These are phyloP conservation scores for Globisporangium viniferum DNA, from an alignment of 352 stramenopile species.

Conservation along the genomic window DNA sequence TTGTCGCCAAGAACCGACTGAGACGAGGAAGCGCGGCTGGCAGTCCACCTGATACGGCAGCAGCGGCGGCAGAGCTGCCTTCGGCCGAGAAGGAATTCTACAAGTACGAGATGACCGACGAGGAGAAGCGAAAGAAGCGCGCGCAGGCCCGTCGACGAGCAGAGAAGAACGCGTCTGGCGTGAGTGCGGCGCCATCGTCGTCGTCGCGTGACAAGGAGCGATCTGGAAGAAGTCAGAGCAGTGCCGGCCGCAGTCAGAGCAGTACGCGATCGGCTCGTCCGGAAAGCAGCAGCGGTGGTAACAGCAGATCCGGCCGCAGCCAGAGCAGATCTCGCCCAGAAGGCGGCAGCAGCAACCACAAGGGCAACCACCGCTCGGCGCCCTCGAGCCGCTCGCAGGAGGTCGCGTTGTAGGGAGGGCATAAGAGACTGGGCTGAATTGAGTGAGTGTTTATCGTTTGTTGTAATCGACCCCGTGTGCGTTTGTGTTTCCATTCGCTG, in stretches of 20 bases:
- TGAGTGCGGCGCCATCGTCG: constrained; percentile 2
- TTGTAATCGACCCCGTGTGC: constrained; percentile 7
- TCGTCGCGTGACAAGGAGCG: constrained; percentile 14
- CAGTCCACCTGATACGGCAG: constrained; percentile 16
- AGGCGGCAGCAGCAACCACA: constrained; percentile 24
- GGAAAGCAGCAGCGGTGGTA: constrained; percentile 12
- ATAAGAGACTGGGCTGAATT: not conserved
- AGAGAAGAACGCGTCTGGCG: constrained; percentile 52
- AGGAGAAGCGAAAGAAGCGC: constrained; percentile 72
- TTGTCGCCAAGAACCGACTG: constrained; percentile 63
- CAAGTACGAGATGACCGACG: constrained; percentile 80
- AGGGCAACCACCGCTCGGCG: constrained; percentile 19
- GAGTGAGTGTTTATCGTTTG: constrained; percentile 13
- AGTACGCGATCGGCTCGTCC: constrained; percentile 7
- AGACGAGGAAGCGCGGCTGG: constrained; percentile 23
- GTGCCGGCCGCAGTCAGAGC: constrained; percentile 11
- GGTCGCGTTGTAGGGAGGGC: constrained; percentile 20
- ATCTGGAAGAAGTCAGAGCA: constrained; percentile 13
- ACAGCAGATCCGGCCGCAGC: constrained; percentile 19
- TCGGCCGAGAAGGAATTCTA: constrained; percentile 70
- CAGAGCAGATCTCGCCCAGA: constrained; percentile 22
- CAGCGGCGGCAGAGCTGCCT: constrained; percentile 22
- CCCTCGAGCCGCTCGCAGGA: constrained; percentile 28
- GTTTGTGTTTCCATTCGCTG: not conserved
- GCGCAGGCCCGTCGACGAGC: constrained; percentile 56